Conservation (phyloP, 176 grass and related monocot genomes). For the Guadua angustifolia region DNA sequence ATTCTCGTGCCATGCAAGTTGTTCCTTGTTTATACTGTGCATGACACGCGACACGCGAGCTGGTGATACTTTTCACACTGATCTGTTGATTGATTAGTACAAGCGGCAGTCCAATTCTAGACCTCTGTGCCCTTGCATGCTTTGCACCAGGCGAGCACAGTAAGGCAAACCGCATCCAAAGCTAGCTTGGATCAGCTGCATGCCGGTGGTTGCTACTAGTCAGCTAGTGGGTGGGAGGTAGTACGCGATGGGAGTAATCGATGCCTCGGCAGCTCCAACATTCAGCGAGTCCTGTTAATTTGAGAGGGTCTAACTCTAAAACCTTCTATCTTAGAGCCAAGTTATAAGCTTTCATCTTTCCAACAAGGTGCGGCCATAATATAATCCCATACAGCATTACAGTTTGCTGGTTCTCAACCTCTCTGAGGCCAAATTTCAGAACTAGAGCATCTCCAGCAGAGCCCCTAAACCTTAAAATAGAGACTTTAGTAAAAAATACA, state of each 20-base stretch:
- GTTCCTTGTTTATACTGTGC: constrained; percentile 36
- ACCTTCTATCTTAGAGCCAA: neutral
- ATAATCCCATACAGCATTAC: too few relatives aligned
- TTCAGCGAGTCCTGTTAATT: neutral
- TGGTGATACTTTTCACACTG: constrained; percentile 16
- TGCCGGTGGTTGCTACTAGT: constrained; percentile 43
- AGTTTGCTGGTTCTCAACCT: too few relatives aligned
- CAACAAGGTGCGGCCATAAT: neutral
- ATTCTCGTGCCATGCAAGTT: too few relatives aligned
- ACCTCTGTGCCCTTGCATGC: constrained; percentile 38
- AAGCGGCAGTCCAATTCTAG: constrained; percentile 14
- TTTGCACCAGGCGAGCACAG: neutral
- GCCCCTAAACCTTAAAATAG: too few relatives aligned
- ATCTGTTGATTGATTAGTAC: constrained; percentile 19
- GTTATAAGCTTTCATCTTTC: neutral
- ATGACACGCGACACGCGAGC: constrained; percentile 25
- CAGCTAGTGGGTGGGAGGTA: neutral
- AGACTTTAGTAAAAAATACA: too few relatives aligned
- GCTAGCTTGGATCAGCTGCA: constrained; percentile 20
- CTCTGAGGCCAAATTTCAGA: too few relatives aligned
- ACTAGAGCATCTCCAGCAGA: too few relatives aligned
- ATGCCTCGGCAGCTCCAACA: neutral
- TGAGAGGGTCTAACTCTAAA: neutral
- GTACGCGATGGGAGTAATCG: neutral
- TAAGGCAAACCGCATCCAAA: constrained; percentile 32